phyloP scores from a whole-genome alignment of 495 filamentous ascomycete genomes.

The Neurospora intermedia region DNA sequence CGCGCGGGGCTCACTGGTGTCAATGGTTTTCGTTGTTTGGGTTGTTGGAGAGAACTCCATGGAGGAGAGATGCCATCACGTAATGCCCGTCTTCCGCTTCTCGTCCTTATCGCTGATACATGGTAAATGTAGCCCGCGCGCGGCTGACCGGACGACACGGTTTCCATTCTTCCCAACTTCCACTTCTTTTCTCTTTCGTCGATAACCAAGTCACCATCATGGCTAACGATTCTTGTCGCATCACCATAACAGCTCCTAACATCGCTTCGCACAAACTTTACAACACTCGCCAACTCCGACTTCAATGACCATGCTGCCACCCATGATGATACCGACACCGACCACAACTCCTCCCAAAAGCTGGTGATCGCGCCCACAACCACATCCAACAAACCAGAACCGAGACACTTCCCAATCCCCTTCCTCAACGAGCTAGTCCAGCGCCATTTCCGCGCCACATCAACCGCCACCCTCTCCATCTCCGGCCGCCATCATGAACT shows the following conservation, averaged over 20 bases:
- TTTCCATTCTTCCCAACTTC: background rate
- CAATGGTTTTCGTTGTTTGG: background rate
- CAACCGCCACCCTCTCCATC: conserved; percentile 29
- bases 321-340: background rate
- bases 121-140: background rate
- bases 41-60: background rate
- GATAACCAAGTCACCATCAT: background rate
- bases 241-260: conserved; percentile 26
- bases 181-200: background rate
- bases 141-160: background rate
- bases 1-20: background rate
- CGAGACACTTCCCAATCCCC: conserved; percentile 27
- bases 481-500: conserved; percentile 51
- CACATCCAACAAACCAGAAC: background rate
- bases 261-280: conserved; percentile 35
- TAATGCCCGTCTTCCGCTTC: background rate
- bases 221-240: background rate
- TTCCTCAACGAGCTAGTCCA: conserved; percentile 29
- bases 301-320: background rate
- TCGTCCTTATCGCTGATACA: background rate
- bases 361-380: background rate
- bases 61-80: background rate
- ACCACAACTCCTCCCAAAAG: background rate
- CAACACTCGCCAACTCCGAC: background rate
- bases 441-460: conserved; percentile 26